phyloP scores from a whole-genome alignment of 371 early-diverging fungal species.

The Sporodiniella umbellata region DNA sequence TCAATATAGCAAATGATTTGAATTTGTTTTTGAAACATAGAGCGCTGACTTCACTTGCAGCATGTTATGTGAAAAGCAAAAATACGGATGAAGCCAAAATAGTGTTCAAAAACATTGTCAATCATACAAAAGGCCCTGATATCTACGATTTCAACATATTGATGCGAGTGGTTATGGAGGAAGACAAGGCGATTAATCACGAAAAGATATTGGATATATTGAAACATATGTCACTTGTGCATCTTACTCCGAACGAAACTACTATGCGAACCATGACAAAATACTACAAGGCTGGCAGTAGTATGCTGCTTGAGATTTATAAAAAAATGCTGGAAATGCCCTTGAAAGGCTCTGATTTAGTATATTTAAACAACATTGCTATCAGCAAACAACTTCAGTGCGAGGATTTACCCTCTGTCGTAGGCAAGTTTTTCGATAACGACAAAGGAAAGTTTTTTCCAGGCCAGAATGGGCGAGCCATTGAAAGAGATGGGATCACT shows the following conservation, averaged over 20 bases:
- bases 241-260: slow-evolving; percentile 26
- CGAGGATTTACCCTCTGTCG: slow-evolving; percentile 3
- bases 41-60: slow-evolving; percentile 28
- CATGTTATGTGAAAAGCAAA: slow-evolving; percentile 22
- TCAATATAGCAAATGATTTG: slow-evolving; percentile 8
- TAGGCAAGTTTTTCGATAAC: slow-evolving; percentile 12
- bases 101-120: slow-evolving; percentile 23
- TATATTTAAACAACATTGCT: slow-evolving; percentile 38
- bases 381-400: slow-evolving; percentile 15
- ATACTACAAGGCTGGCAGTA: slow-evolving; percentile 18
- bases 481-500: slow-evolving; percentile 24
- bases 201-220: slow-evolving; percentile 35
- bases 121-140: slow-evolving; percentile 28
- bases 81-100: slow-evolving; percentile 24
- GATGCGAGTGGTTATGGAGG: slow-evolving; percentile 23
- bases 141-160: slow-evolving; percentile 42
- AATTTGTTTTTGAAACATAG: slow-evolving; percentile 21
- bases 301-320: slow-evolving; percentile 18
- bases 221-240: slow-evolving; percentile 33
- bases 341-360: slow-evolving; percentile 17
- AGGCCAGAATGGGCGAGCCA: not conserved
- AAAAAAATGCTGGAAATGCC: slow-evolving; percentile 16
- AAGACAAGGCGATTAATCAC: slow-evolving; percentile 5
- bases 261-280: slow-evolving; percentile 30
- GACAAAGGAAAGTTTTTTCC: slow-evolving; percentile 22